phyloP scores from a whole-genome alignment of 2,329 filamentous ascomycete genomes.

The Aspergillus clavatus region DNA sequence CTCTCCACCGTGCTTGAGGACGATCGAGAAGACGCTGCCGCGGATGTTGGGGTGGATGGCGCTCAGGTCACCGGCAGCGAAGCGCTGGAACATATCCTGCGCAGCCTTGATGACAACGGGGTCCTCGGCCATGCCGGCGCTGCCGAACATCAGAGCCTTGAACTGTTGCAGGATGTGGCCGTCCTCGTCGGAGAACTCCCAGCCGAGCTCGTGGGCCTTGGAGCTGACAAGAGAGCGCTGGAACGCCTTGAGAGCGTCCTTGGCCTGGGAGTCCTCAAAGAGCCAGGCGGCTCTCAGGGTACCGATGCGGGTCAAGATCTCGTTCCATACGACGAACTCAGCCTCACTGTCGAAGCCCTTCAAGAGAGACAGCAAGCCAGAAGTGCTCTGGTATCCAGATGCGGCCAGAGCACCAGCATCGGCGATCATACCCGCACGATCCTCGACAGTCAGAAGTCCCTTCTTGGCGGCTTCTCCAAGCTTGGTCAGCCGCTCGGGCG shows the following conservation, averaged over 20 bases:
- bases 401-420: conserved; percentile 85
- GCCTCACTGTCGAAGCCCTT: conserved; percentile 76
- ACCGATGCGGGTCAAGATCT: conserved; percentile 73
- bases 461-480: conserved; percentile 80
- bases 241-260: conserved; percentile 76
- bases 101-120: conserved; percentile 71
- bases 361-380: conserved; percentile 76
- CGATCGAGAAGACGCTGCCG: conserved; percentile 79
- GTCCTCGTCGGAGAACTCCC: conserved; percentile 78
- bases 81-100: conserved; percentile 86
- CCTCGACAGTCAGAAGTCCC: conserved; percentile 77
- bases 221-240: conserved; percentile 70
- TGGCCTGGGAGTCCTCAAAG: conserved; percentile 69
- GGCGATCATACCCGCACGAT: conserved; percentile 89
- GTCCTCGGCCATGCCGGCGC: conserved; percentile 76
- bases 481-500: conserved; percentile 76
- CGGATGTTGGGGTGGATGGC: conserved; percentile 92
- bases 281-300: conserved; percentile 82
- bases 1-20: conserved; percentile 74
- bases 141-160: conserved; percentile 85
- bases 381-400: conserved; percentile 91
- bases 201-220: conserved; percentile 82
- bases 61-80: conserved; percentile 68
- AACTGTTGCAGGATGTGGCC: conserved; percentile 91
- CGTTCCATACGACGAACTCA: conserved; percentile 93